Base-by-base conservation (phyloP, 441 rosid genomes). In the Mallotus japonicus region DNA sequence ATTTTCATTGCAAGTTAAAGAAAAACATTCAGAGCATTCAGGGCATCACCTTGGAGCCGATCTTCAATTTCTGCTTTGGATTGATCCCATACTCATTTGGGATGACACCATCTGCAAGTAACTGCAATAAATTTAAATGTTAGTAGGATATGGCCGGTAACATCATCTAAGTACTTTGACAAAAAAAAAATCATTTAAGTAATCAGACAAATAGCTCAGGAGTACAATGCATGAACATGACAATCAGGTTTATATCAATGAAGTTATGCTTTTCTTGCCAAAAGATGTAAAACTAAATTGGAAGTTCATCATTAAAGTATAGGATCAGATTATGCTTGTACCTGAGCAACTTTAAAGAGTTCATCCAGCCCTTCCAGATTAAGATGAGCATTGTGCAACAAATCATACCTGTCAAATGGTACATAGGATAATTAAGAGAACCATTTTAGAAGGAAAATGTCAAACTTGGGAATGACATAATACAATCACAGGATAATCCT, bases 21-120 rank as follows among this genome's bases (percentile, higher is more conserved):
- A 20, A 62, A 65, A 61, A n/a, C n/a, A n/a, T n/a, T n/a, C n/a
- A n/a, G n/a, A 57, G 24, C 34, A 69, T 46, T 54, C 13, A 44
- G 37, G 34, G 76, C 62, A 69, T 78, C 72, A 93, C 94, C 99
- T 93, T 96, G 40, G 99, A 96, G 75, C 99, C 98, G 75, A 96
- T 94, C 85, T 94, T 94, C 81, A 96, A 83, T 85, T 95, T 94
- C 84, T 96, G 99, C 78, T 91, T 89, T 59, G 99, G 97, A 85
- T 96, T 94, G 74, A 96, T 90, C 66, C 99, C 99, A 77, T 96
- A 96, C 85, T 96, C 99, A 74, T 96, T 96, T 74, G 99, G 99
- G 76, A 96, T 95, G 70, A 96, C 99, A 78, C 99, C 99, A 85
- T 96, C 99, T 72, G 99, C 99, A 73, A 96, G 99, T 65, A 87